phyloP scores from a whole-genome alignment of 257 asterid species.

The Penstemon newberryi region DNA sequence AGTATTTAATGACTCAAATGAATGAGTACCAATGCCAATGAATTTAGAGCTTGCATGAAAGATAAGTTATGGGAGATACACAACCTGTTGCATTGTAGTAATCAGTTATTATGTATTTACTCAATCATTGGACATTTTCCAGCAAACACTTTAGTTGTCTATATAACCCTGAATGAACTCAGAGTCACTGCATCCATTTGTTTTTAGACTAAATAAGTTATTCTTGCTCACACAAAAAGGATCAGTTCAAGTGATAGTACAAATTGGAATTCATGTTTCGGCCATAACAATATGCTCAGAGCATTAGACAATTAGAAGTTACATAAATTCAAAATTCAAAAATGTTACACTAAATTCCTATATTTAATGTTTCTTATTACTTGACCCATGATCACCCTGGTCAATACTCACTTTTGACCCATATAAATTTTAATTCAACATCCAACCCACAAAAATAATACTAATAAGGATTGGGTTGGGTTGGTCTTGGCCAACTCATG shows the following conservation, averaged over 20 bases:
- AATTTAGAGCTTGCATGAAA: background rate
- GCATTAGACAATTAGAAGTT: background rate
- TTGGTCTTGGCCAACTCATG: no score
- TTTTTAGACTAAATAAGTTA: no score
- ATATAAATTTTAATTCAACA: no score
- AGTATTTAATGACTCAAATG: background rate
- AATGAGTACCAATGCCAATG: background rate
- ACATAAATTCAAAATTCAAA: no score
- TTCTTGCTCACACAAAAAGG: background rate
- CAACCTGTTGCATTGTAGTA: background rate
- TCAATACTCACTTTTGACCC: no score
- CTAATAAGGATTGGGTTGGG: no score
- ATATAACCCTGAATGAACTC: no score
- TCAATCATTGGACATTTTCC: background rate
- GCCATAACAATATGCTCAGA: slow-evolving; percentile 2
- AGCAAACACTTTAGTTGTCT: background rate
- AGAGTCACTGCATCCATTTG: background rate
- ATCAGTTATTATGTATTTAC: background rate
- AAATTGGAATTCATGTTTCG: background rate
- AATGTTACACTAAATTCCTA: no score
- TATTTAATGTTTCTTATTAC: no score
- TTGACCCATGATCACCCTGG: no score
- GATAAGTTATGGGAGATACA: background rate
- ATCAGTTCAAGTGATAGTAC: background rate
- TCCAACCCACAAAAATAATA: no score